Base-by-base conservation (phyloP, 352 stramenopile species). In the Pythium rishiriense region DNA sequence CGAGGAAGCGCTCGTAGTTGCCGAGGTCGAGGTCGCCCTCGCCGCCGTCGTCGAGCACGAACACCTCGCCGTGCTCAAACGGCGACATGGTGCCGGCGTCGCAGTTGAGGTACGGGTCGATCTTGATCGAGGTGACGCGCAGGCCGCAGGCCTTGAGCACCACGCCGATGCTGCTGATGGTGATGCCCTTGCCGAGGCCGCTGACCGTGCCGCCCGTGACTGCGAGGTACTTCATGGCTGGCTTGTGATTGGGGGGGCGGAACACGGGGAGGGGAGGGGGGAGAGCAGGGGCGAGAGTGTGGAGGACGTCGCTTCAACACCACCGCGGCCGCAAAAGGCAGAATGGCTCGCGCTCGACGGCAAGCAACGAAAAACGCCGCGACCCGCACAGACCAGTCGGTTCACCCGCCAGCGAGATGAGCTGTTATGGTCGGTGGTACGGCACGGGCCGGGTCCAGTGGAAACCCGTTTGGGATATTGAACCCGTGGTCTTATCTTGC, bases 51-150 rank as follows among this genome's bases (percentile, higher is more conserved):
- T 99, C 90, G 19, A 99, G 86, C 49, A 99, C 97, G 73, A 99
- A 99, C 22, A 98, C 93, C 68, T 99, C 96, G 37, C 96, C 96
- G 75, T 98, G 96, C 72, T 98, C 93, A 65, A 98, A 98, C 1
- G 97, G 97, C 12, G 83, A 97, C 97, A 99, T 99, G 33, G 97
- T 99, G 37, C 97, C 97, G 33, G 97, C 96, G 71, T 99, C 97
- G 53, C 94, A 97, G 81, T 99, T 99, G n/a, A 99, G 85, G 83
- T 99, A 99, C 41, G 98, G 98, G 79, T 99, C 97, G 74, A 99
- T 99, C 83, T 99, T 99, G 73, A 99, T 92, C 25, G 92, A 91
- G 42, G 97, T 99, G 45, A 99, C 97, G 61, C 87, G 81, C 62
- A 99, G 79, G 7, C 96, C 94, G 77, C 94, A 93, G 54, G 95